Percentiles rank a stretch among this genome's conserved stretches.
Evolutionary conservation across 257 asterid species (phyloP).

Genomic region (Cinchona pubescens): DNA sequence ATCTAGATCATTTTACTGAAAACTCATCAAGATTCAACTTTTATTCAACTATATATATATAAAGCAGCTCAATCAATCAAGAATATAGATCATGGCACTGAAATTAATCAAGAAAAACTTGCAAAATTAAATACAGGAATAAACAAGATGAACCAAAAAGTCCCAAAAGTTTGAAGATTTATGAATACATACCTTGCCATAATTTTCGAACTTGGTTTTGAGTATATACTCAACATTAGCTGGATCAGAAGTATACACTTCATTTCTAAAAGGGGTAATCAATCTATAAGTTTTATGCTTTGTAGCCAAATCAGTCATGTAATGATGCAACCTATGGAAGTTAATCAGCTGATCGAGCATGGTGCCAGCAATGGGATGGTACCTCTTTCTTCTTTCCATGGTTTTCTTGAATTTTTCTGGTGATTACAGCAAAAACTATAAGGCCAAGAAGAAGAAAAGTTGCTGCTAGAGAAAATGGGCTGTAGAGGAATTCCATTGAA

Average conservation of each 20-base stretch:
- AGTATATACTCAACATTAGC: conserved; percentile 63
- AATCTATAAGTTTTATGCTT: conserved; percentile 57
- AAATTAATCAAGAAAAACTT: neutral
- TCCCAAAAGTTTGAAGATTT: neutral
- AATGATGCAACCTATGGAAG: conserved; percentile 57
- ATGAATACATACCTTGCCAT: conserved; percentile 48
- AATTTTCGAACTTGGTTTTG: conserved; percentile 58
- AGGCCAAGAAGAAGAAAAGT: conserved; percentile 21
- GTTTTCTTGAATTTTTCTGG: conserved; percentile 22
- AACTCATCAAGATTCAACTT: neutral
- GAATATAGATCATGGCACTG: too few species aligned
- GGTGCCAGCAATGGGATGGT: conserved; percentile 70
- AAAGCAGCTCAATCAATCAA: too few species aligned
- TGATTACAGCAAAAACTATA: conserved; percentile 20
- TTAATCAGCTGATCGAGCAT: conserved; percentile 48
- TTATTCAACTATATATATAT: neutral
- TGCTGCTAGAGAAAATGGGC: conserved; percentile 23
- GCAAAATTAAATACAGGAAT: neutral
- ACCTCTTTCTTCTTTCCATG: conserved; percentile 32
- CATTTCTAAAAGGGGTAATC: conserved; percentile 45
- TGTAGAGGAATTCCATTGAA: conserved; percentile 20
- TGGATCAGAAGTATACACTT: conserved; percentile 63
- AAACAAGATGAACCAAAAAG: too few species aligned
- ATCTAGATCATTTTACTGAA: neutral
- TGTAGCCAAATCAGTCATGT: conserved; percentile 60